Conservation (phyloP, 2,329 filamentous ascomycete species). For the Aspergillus sp. region DNA sequence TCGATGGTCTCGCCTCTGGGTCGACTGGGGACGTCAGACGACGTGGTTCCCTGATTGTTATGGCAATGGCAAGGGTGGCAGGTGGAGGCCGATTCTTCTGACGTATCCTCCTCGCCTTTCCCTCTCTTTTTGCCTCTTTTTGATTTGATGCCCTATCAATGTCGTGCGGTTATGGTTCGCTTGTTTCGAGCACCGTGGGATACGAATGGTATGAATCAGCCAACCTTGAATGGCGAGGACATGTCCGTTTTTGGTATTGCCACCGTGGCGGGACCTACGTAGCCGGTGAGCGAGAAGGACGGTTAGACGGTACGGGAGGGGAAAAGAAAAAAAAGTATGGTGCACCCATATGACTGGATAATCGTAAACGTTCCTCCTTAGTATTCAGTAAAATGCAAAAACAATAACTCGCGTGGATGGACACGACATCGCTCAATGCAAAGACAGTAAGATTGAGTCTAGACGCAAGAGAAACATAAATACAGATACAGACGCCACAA, state of each 20-base stretch:
- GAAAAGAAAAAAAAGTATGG: background rate
- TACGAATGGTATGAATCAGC: background rate
- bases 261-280: background rate
- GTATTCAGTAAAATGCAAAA: background rate
- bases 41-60: background rate
- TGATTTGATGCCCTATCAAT: background rate
- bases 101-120: background rate
- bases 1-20: too few species aligned
- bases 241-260: background rate
- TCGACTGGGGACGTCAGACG: background rate
- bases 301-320: too few species aligned
- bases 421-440: slow-evolving; percentile 3
- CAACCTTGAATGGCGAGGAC: background rate
- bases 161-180: background rate
- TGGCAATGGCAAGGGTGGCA: too few species aligned
- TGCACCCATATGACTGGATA: background rate
- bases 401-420: too few species aligned
- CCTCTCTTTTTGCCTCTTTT: background rate
- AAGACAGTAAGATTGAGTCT: slow-evolving; percentile 12
- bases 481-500: slow-evolving; percentile 25
- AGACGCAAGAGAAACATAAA: slow-evolving; percentile 15
- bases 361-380: background rate
- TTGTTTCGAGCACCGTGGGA: background rate
- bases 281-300: background rate
- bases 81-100: background rate